Percentiles rank a stretch among this genome's conserved stretches.
Evolutionary conservation across 1,284 basidiomycete species (phyloP).

Genomic region (Leccinum discolor): DNA sequence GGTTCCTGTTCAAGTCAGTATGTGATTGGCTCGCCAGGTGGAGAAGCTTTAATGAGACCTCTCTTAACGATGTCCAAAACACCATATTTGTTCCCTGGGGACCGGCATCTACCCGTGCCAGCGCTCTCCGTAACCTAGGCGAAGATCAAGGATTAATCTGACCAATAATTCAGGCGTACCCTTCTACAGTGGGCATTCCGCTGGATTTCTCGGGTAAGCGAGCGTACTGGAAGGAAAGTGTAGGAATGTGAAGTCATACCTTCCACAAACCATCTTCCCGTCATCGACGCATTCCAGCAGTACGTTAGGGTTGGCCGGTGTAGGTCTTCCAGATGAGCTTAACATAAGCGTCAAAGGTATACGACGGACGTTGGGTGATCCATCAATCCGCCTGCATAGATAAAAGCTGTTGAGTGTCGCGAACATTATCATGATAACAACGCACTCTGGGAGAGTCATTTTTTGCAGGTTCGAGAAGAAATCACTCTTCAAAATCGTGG

Average conservation of each 20-base stretch:
- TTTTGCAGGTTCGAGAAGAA: constrained; percentile 96
- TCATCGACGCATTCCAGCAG: constrained; percentile 38
- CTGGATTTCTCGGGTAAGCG: constrained; percentile 37
- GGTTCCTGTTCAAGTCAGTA: constrained; percentile 67
- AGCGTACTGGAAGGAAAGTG: background rate
- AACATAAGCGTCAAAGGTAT: constrained; percentile 65
- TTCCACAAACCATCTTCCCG: constrained; percentile 82
- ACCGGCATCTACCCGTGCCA: constrained; percentile 80
- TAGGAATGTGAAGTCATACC: constrained; percentile 42
- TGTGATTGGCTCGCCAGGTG: background rate
- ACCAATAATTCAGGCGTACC: constrained; percentile 45
- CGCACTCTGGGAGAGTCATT: constrained; percentile 90
- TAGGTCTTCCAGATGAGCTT: constrained; percentile 33
- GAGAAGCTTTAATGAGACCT: constrained; percentile 46
- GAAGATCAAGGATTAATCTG: background rate
- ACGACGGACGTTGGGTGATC: constrained; percentile 89
- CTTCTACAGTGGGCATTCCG: constrained; percentile 89
- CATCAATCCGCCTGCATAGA: constrained; percentile 78
- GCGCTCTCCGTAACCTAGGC: constrained; percentile 78
- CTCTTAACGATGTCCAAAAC: constrained; percentile 91
- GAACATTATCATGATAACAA: constrained; percentile 11
- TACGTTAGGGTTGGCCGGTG: constrained; percentile 35
- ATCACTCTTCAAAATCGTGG: constrained; percentile 96
- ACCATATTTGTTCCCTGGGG: constrained; percentile 73
- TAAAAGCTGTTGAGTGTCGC: constrained; percentile 4